These are phyloP conservation scores for Streptanthus diversifolius DNA, from an alignment of 345 rosid species.

Conservation along the genomic window DNA sequence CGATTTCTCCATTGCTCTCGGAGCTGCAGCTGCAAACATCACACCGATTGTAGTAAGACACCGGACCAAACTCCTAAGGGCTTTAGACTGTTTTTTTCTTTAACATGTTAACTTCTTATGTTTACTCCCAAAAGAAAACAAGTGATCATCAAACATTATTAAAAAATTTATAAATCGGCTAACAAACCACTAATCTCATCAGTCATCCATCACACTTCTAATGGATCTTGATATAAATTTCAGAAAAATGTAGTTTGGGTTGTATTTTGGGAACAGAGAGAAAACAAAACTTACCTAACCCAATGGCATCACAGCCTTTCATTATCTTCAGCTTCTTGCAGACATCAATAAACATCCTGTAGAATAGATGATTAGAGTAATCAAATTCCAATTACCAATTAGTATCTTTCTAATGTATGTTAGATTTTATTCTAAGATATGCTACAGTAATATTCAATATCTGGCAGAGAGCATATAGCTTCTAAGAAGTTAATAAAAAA, in stretches of 20 bases:
- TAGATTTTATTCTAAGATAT: not conserved
- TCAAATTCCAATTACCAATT: not conserved
- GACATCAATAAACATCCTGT: conserved; percentile 82
- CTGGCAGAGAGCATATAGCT: not conserved
- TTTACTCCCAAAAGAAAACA: not conserved
- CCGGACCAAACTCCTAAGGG: not conserved
- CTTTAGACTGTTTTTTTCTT: not conserved
- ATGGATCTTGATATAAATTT: not conserved
- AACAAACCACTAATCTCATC: not conserved
- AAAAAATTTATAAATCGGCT: not conserved
- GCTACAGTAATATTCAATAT: not conserved
- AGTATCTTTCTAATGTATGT: not conserved
- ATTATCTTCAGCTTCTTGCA: conserved; percentile 92
- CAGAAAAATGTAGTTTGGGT: not conserved
- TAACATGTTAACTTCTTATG: not conserved
- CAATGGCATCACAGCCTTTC: conserved; percentile 94
- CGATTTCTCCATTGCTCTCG: conserved; percentile 33
- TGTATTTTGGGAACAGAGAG: not conserved
- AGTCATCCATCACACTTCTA: not conserved
- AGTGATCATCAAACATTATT: not conserved
- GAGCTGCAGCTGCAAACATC: conserved; percentile 34
- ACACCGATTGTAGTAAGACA: not conserved
- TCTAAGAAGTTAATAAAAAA: not conserved
- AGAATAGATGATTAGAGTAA: not conserved
- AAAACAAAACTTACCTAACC: conserved; percentile 52